Evolutionary conservation across 129 eudicot species (phyloP).

Genomic region (Artemisia tridentata): DNA sequence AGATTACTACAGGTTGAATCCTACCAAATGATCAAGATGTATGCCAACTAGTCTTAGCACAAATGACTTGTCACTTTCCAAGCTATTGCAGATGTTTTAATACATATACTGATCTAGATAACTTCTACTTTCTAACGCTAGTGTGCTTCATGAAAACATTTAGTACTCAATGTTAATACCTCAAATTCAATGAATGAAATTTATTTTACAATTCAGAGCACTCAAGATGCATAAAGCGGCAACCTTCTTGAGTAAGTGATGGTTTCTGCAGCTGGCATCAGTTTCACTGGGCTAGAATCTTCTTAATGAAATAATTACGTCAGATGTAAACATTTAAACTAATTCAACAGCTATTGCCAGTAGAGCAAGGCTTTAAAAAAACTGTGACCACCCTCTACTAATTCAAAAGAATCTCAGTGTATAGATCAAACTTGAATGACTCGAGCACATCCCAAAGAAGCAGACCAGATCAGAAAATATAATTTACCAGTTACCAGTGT

Average conservation of each 20-base stretch:
- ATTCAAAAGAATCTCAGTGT: not conserved
- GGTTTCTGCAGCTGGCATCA: not conserved
- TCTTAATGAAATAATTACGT: not conserved
- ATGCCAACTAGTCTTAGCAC: not conserved
- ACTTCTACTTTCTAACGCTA: no score
- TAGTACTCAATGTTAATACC: no score
- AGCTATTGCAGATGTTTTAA: not conserved
- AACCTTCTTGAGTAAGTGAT: conserved; percentile 14
- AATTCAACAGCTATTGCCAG: not conserved
- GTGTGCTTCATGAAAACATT: no score
- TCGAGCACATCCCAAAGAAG: not conserved
- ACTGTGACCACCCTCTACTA: not conserved
- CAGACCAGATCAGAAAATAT: not conserved
- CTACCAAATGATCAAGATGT: not conserved
- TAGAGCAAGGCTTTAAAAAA: not conserved
- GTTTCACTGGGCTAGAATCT: not conserved
- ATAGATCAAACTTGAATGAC: not conserved
- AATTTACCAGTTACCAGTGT: not conserved
- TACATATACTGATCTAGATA: not conserved
- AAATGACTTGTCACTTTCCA: not conserved
- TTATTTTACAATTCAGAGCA: not conserved
- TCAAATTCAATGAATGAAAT: no score
- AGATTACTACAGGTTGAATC: not conserved
- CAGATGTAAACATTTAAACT: not conserved
- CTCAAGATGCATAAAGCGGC: not conserved